These are phyloP conservation scores for Mytilinidion resinicola DNA, from an alignment of 495 filamentous ascomycete species.

Conservation along the genomic window DNA sequence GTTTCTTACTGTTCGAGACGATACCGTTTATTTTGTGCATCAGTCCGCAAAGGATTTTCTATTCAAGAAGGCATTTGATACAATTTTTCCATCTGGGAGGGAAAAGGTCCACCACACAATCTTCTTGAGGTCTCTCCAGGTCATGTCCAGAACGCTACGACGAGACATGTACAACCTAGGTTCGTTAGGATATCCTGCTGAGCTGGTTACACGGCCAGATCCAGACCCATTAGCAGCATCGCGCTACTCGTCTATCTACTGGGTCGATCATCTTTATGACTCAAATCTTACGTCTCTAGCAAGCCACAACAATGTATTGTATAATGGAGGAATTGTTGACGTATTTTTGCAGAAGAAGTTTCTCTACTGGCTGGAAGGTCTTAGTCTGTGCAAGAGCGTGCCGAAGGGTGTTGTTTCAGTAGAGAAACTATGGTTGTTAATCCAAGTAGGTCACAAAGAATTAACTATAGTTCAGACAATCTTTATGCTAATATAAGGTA, in stretches of 20 bases:
- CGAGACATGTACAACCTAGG: too few species aligned
- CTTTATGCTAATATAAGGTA: slow-evolving; percentile 3
- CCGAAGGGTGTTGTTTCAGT: not conserved
- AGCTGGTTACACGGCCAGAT: not conserved
- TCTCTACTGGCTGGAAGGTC: too few species aligned
- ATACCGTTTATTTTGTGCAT: not conserved
- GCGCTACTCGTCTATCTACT: too few species aligned
- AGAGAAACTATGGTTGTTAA: slow-evolving; percentile 1
- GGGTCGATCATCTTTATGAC: not conserved
- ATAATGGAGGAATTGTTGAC: not conserved
- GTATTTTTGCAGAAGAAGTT: not conserved
- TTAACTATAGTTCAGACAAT: not conserved
- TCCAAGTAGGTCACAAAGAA: not conserved
- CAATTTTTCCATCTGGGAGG: not conserved
- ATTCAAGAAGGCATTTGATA: not conserved
- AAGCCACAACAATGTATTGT: not conserved
- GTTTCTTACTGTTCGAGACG: not conserved
- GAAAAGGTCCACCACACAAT: not conserved
- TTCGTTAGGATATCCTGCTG: not conserved
- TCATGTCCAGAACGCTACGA: not conserved
- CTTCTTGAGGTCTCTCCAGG: not conserved
- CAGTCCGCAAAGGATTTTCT: too few species aligned
- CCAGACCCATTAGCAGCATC: not conserved
- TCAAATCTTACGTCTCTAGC: not conserved
- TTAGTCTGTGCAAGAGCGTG: not conserved